Conservation (phyloP, 169 alveolate genomes). For the Cryptosporidium sp. region DNA sequence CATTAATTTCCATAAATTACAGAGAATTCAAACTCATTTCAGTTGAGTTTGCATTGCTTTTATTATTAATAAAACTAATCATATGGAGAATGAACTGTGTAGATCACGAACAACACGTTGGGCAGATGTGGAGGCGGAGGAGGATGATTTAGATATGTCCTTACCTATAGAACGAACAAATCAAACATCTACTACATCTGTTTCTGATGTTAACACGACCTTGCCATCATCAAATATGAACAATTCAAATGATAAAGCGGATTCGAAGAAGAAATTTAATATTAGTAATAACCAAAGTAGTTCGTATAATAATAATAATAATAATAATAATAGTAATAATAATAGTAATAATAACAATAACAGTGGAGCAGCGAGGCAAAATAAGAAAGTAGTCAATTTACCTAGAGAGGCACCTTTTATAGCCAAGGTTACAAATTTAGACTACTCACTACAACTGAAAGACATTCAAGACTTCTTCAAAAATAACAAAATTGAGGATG, state of each 20-base stretch:
- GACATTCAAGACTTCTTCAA: conserved; percentile 60
- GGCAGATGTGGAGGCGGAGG: conserved; percentile 76
- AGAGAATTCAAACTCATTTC: background rate
- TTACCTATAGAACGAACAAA: conserved; percentile 24
- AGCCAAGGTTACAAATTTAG: conserved; percentile 48
- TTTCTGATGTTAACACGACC: background rate
- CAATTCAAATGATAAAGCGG: background rate
- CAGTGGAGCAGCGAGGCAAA: background rate
- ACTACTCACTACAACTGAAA: conserved; percentile 31
- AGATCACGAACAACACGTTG: conserved; percentile 75
- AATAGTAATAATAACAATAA: background rate
- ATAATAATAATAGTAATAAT: background rate
- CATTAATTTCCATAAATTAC: background rate
- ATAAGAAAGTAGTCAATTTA: conserved; percentile 22
- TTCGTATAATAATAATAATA: background rate
- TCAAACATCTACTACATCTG: background rate
- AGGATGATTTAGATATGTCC: conserved; percentile 70
- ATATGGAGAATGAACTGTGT: conserved; percentile 69
- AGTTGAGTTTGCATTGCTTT: background rate
- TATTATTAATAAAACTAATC: background rate
- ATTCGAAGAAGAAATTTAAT: background rate
- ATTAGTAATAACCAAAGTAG: background rate
- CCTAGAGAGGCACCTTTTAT: conserved; percentile 70
- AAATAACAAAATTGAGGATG: conserved; percentile 19
- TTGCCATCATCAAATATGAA: background rate